Evolutionary conservation across 768 basidiomycete species (phyloP), one percentile per base, ranked within the genome.

Genomic region (Tylopilus felleus): DNA sequence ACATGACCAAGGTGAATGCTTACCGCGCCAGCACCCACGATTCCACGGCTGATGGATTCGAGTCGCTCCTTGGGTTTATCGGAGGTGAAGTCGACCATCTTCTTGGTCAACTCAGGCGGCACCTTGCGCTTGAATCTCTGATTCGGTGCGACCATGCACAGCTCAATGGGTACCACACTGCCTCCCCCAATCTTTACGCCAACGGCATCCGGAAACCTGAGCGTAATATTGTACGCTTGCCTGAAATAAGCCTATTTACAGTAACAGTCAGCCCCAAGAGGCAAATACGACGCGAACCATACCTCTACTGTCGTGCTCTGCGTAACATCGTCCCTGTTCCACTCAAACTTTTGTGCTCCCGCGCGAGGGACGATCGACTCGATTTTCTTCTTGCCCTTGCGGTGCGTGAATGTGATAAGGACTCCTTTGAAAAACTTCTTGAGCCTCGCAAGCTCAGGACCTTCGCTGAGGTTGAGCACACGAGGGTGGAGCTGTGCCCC

Each of bases 91-190:
- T 70, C 70, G 0, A 84, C 75, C 58, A 80, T 78, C 0, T 65
- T 65, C 7, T 66, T 61, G 38, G 57, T 74, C 27, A 66, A 53
- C 57, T 74, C 67, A 0, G 73, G 72, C 0, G 76, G 75, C 1
- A 84, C 54, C 53, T 71, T 77, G 47, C 73, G 71, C 49, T 66
- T 78, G 59, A 73, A 83, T 0, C 82, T 60, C 49, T 86, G 84
- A 2, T 80, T 75, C 0, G 74, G 70, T 4, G 73, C 58, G 12
- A 86, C 55, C 0, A 57, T 23, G 50, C 80, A 82, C 0, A 80
- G 54, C 53, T 86, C 82, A 0, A 77, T 71, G 0, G 84, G 84
- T 5, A 75, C 60, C 21, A 84, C 66, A n/a, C 77, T 64, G 1
- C 70, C 70, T 0, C 69, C 65, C 1, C 64, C 68, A 38, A 65